These are phyloP conservation scores for Dimargaris cristalligena DNA, from an alignment of 192 early-diverging fungal genomes.

Conservation along the genomic window DNA sequence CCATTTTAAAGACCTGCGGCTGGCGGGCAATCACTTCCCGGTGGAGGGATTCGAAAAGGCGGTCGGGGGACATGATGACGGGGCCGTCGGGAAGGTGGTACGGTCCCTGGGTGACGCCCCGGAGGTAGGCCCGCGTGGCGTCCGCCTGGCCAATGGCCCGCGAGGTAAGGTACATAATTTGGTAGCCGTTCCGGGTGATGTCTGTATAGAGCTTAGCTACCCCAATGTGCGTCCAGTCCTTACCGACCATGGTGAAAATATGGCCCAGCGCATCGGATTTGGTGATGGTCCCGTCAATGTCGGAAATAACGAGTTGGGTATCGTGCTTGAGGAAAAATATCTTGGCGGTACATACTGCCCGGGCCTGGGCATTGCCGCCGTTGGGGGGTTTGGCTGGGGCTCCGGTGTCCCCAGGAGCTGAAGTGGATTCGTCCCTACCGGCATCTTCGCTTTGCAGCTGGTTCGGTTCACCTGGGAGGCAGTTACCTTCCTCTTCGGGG, in stretches of 20 bases:
- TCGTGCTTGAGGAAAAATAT: constrained; percentile 77
- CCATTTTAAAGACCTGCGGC: constrained; percentile 96
- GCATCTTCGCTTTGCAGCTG: no score
- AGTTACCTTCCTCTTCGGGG: no score
- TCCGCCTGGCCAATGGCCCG: constrained; percentile 90
- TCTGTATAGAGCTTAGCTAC: constrained; percentile 94
- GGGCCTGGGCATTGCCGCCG: background rate
- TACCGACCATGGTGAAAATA: constrained; percentile 90
- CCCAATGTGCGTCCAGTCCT: constrained; percentile 95
- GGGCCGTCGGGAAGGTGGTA: constrained; percentile 87
- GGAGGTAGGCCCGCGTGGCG: constrained; percentile 81
- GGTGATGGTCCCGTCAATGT: constrained; percentile 98
- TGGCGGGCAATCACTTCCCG: constrained; percentile 88
- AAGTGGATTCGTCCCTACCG: background rate
- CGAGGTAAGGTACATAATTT: constrained; percentile 85
- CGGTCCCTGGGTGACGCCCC: constrained; percentile 72
- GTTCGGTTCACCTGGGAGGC: no score
- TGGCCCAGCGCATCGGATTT: constrained; percentile 95
- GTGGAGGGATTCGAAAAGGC: constrained; percentile 81
- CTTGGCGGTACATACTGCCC: constrained; percentile 53
- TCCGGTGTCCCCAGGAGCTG: background rate
- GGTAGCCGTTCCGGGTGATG: constrained; percentile 84
- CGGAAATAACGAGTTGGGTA: constrained; percentile 83
- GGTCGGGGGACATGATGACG: constrained; percentile 87
- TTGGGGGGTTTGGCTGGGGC: no score